Base-by-base conservation (phyloP, 106 monocot genomes). In the Dendrobium officinale region DNA sequence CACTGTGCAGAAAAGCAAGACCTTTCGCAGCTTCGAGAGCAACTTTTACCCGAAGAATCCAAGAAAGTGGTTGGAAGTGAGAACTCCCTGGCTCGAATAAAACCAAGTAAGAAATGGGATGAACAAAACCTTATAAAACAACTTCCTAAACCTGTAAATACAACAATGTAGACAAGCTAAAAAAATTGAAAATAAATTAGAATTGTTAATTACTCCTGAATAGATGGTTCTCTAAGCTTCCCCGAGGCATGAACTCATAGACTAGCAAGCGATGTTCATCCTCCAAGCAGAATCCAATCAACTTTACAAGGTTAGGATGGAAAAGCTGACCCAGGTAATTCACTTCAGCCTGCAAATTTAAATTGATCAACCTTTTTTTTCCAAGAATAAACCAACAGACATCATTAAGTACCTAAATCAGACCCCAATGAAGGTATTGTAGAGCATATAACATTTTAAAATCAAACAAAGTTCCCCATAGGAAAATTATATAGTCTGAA, bases 1-100 rank as follows among this genome's bases (percentile, higher is more conserved):
- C 33, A 72, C 70, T 72, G 70, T 72, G 72, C 72, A 72, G 40
- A 72, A 72, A 72, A 29, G 72, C 72, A 37, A 72, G 67, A 17
- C 67, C 33, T 72, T 72, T 72, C 4, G 72, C 72, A 72, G 72
- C 72, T 7, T 29, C 72, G 3, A 72, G 40, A 40, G 40, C 72
- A 41, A 72, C 72, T 41, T 72, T 72, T 4, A 72, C 33, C 8
- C 40, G 72, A 72, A 72, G 72, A 72, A 15, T 72, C 72, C 72
- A 72, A 72, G 72, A 41, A 72, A 72, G 11, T 16, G 40, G 37
- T 18, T 72, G 72, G 72, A 72, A 41, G 72, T 72, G 41, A 72
- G 72, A 40, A 37, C 40, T 18, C 72, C 40, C 40, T 72, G 16
- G 10, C 4, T 72, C 72, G 17, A 72, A 15, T 2, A 72, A 44